Evolutionary conservation across 768 basidiomycete genomes (phyloP).

Genomic region (Auriculariales sp.): DNA sequence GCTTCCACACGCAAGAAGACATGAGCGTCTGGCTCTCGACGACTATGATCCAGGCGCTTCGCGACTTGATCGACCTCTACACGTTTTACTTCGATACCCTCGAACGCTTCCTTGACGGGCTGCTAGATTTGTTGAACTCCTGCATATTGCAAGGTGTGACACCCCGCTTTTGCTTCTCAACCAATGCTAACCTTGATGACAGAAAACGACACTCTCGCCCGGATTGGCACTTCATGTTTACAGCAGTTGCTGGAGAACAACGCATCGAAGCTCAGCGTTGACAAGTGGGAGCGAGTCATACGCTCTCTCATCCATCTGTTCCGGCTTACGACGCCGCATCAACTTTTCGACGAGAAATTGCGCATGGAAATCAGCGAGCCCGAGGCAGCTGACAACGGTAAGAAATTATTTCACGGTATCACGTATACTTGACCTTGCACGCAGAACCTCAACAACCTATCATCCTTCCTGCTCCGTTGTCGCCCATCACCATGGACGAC

Average conservation of each 20-base stretch:
- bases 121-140: constrained; percentile 82
- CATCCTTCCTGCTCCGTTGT: constrained; percentile 79
- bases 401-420: neutral
- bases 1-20: constrained; percentile 93
- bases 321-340: constrained; percentile 92
- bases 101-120: constrained; percentile 82
- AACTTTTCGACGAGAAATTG: constrained; percentile 85
- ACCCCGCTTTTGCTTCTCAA: neutral
- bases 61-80: constrained; percentile 90
- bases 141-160: constrained; percentile 94
- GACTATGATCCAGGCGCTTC: constrained; percentile 95
- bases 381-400: constrained; percentile 34
- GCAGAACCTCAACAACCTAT: constrained; percentile 50
- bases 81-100: constrained; percentile 89
- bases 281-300: constrained; percentile 83
- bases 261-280: constrained; percentile 66
- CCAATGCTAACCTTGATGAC: constrained; percentile 3
- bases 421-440: neutral
- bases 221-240: constrained; percentile 94
- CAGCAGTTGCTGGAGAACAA: constrained; percentile 94
- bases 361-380: constrained; percentile 56
- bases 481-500: constrained; percentile 36
- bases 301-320: constrained; percentile 93
- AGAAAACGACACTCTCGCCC: constrained; percentile 97
- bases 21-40: constrained; percentile 99